Evolutionary conservation across 1,284 basidiomycete genomes (phyloP).

Genomic region (Fomitopsis schrenkii): DNA sequence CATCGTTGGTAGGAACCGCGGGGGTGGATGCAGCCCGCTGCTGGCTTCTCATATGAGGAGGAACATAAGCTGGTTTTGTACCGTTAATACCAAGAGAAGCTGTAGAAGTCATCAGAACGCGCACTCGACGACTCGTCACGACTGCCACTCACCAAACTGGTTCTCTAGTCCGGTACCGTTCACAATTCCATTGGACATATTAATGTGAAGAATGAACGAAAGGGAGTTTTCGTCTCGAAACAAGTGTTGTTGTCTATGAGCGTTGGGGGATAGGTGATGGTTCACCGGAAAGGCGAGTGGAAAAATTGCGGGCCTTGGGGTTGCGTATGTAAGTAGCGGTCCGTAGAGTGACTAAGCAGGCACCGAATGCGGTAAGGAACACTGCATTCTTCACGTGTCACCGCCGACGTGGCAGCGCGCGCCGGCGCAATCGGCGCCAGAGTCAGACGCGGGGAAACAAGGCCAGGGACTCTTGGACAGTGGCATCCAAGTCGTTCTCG

Average conservation of each 20-base stretch:
- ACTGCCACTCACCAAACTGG: slow-evolving; percentile 64
- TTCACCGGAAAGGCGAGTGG: slow-evolving; percentile 32
- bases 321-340: slow-evolving; percentile 20
- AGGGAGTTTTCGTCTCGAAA: slow-evolving; percentile 20
- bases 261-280: slow-evolving; percentile 30
- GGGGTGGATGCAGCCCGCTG: slow-evolving; percentile 74
- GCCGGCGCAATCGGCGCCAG: not conserved
- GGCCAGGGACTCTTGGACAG: not conserved
- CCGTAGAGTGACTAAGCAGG: slow-evolving; percentile 13
- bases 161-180: slow-evolving; percentile 79
- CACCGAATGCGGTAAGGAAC: not conserved
- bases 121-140: slow-evolving; percentile 8
- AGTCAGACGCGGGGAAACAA: slow-evolving; percentile 1
- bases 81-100: slow-evolving; percentile 71
- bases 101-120: slow-evolving; percentile 23
- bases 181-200: slow-evolving; percentile 87
- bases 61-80: slow-evolving; percentile 84
- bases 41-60: slow-evolving; percentile 83
- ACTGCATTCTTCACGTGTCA: not conserved
- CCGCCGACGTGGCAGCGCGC: slow-evolving; percentile 4
- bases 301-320: slow-evolving; percentile 17
- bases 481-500: not conserved
- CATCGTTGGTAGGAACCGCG: slow-evolving; percentile 35
- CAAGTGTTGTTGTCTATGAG: slow-evolving; percentile 29
- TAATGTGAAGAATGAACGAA: slow-evolving; percentile 35